phyloP scores from a whole-genome alignment of 352 stramenopile species.

The Phytophthora sansomeana region DNA sequence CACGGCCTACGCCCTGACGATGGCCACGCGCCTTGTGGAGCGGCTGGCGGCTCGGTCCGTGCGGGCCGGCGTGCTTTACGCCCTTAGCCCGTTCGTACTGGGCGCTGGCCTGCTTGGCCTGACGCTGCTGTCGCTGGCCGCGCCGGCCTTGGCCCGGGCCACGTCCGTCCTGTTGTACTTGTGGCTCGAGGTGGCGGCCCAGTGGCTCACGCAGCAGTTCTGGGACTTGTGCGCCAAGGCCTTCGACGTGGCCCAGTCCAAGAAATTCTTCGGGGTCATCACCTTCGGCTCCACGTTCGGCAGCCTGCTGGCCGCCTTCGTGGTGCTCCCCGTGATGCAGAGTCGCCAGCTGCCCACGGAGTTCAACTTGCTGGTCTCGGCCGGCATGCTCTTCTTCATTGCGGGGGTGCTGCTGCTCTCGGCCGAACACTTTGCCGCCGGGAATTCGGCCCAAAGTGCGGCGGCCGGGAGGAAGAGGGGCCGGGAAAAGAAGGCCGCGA shows the following conservation, averaged over 20 bases:
- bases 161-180: constrained; percentile 80
- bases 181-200: constrained; percentile 78
- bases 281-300: constrained; percentile 86
- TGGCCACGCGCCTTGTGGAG: constrained; percentile 46
- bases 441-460: constrained; percentile 10
- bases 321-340: constrained; percentile 69
- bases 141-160: constrained; percentile 46
- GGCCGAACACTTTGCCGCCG: constrained; percentile 50
- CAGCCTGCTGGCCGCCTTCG: constrained; percentile 78
- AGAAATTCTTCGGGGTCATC: constrained; percentile 90
- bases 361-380: constrained; percentile 72
- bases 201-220: constrained; percentile 87
- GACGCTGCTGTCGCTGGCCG: constrained; percentile 55
- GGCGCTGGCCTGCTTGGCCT: constrained; percentile 53
- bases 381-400: constrained; percentile 63
- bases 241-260: constrained; percentile 84
- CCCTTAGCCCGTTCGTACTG: constrained; percentile 51
- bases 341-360: constrained; percentile 64
- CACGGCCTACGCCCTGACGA: constrained; percentile 74
- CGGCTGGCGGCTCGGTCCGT: constrained; percentile 33
- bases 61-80: constrained; percentile 59
- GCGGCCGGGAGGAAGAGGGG: constrained; percentile 13
- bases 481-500: neutral
- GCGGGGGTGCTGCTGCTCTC: constrained; percentile 65
- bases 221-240: constrained; percentile 87